Evolutionary conservation across 805 yeast species (phyloP).

Genomic region (Kuraishia ogatae): DNA sequence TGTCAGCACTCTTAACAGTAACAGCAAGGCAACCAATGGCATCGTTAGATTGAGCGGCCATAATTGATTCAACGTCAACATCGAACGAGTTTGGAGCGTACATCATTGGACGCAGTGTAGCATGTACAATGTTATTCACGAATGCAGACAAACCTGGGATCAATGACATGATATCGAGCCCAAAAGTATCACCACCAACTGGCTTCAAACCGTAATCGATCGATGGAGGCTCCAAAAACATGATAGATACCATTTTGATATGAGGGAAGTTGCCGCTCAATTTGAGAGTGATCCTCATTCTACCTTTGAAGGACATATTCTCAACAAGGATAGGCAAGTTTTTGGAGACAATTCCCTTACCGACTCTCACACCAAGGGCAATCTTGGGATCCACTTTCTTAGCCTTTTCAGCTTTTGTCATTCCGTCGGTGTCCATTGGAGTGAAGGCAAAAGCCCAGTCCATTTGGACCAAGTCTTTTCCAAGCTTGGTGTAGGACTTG

Average conservation of each 20-base stretch:
- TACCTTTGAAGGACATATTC: slow-evolving; percentile 69
- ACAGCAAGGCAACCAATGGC: slow-evolving; percentile 65
- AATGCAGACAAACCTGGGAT: slow-evolving; percentile 72
- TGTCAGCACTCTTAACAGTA: slow-evolving; percentile 45
- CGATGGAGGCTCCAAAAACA: slow-evolving; percentile 68
- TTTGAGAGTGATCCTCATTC: slow-evolving; percentile 54
- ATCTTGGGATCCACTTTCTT: slow-evolving; percentile 73
- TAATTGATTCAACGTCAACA: slow-evolving; percentile 62
- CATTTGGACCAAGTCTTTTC: slow-evolving; percentile 65
- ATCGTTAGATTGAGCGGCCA: slow-evolving; percentile 56
- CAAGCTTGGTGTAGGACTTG: slow-evolving; percentile 64
- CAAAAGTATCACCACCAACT: slow-evolving; percentile 84
- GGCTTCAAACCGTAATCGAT: slow-evolving; percentile 79
- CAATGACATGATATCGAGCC: slow-evolving; percentile 76
- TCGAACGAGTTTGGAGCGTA: slow-evolving; percentile 80
- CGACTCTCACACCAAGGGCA: slow-evolving; percentile 71
- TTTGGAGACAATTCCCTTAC: slow-evolving; percentile 74
- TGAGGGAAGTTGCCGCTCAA: slow-evolving; percentile 69
- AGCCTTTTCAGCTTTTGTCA: slow-evolving; percentile 69
- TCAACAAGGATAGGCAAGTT: slow-evolving; percentile 72
- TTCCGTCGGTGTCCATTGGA: slow-evolving; percentile 75
- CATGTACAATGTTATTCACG: slow-evolving; percentile 61
- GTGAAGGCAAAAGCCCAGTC: slow-evolving; percentile 78
- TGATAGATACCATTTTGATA: slow-evolving; percentile 60
- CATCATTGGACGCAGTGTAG: slow-evolving; percentile 66